A percentile compares a stretch with the other conserved stretches of the same genome.
Evolutionary conservation across 2,329 filamentous ascomycete species (phyloP).

Genomic region (Fonsecaea nubica): DNA sequence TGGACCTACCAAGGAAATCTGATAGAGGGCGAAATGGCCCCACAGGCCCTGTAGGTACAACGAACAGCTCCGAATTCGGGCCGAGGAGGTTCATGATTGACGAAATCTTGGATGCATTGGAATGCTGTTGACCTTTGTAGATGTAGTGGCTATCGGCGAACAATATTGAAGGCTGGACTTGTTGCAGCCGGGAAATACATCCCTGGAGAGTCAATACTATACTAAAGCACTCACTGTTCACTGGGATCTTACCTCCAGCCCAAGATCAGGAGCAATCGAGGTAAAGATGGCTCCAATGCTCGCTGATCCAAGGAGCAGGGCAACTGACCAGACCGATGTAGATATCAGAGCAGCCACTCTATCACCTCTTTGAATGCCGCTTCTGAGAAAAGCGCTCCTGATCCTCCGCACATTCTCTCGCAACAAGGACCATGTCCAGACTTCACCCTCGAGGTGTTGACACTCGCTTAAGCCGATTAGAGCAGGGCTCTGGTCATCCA

Average conservation of each 20-base stretch:
- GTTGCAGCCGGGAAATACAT: slow-evolving; percentile 38
- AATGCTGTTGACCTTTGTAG: slow-evolving; percentile 27
- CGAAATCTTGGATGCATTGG: slow-evolving; percentile 21
- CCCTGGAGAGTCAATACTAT: neutral
- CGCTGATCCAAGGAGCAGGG: slow-evolving; percentile 24
- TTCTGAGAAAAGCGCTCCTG: slow-evolving; percentile 47
- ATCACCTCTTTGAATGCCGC: slow-evolving; percentile 48
- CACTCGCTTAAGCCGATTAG: slow-evolving; percentile 51
- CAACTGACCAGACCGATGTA: slow-evolving; percentile 16
- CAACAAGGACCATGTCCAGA: slow-evolving; percentile 36
- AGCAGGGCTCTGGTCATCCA: slow-evolving; percentile 46
- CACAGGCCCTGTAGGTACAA: slow-evolving; percentile 8
- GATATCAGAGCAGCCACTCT: slow-evolving; percentile 39
- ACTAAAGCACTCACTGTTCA: neutral
- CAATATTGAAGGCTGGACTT: slow-evolving; percentile 49
- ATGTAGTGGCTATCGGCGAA: slow-evolving; percentile 50
- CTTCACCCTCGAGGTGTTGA: slow-evolving; percentile 42
- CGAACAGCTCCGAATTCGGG: slow-evolving; percentile 16
- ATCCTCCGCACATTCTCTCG: slow-evolving; percentile 43
- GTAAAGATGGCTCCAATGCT: slow-evolving; percentile 27
- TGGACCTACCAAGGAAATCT: slow-evolving; percentile 43
- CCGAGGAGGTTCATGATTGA: slow-evolving; percentile 14
- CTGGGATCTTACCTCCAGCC: slow-evolving; percentile 9
- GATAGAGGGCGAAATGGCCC: slow-evolving; percentile 28
- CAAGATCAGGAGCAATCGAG: slow-evolving; percentile 28